Conservation (phyloP, 257 asterid genomes). For the Gentiana dahurica region DNA sequence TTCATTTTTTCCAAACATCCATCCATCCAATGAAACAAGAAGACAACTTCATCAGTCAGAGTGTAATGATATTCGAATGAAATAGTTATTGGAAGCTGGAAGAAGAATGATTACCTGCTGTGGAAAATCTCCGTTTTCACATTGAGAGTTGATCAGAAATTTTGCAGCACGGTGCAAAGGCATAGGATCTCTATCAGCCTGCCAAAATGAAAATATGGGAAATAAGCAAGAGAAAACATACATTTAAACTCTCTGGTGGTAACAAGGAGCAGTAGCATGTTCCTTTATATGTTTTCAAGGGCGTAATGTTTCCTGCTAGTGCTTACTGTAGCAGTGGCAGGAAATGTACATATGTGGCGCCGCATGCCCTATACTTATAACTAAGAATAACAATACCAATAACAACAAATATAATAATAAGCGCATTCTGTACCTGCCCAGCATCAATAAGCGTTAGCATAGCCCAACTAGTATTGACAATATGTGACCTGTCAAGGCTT, state of each 20-base stretch:
- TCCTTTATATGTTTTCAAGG: background rate
- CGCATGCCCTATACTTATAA: background rate
- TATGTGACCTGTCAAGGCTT: conserved; percentile 6
- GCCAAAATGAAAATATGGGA: conserved; percentile 8
- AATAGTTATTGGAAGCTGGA: background rate
- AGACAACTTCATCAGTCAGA: too few relatives aligned
- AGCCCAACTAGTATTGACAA: conserved; percentile 12
- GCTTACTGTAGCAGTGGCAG: conserved; percentile 11
- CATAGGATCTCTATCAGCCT: conserved; percentile 78
- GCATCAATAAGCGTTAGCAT: conserved; percentile 15
- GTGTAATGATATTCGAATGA: background rate
- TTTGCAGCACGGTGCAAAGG: conserved; percentile 89
- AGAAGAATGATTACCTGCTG: conserved; percentile 56
- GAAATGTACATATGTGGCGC: conserved; percentile 3
- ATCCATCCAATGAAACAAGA: background rate
- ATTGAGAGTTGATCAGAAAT: conserved; percentile 70
- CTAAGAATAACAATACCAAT: too few relatives aligned
- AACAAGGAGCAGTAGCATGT: background rate
- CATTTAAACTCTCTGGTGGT: too few relatives aligned
- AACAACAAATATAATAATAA: too few relatives aligned
- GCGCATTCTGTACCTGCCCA: conserved; percentile 6
- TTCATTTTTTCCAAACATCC: conserved; percentile 5
- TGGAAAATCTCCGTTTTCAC: conserved; percentile 89
- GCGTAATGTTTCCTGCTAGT: conserved; percentile 8
- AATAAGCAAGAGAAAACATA: background rate